Evolutionary conservation across 129 eudicot genomes (phyloP).

Genomic region (Apium graveolens): DNA sequence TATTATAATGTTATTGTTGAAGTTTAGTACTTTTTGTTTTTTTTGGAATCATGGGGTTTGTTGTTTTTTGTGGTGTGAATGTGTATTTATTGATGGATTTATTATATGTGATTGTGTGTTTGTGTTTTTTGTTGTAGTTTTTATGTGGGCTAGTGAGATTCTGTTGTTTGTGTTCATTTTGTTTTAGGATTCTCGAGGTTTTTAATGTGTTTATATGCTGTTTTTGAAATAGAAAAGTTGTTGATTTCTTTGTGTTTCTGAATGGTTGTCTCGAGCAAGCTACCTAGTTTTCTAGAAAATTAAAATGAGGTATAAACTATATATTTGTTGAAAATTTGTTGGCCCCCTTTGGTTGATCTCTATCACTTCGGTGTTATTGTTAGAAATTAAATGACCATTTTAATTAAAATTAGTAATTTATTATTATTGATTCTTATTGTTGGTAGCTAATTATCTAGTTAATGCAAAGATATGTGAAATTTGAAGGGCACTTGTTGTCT

Average conservation of each 20-base stretch:
- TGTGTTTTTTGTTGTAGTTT: neutral
- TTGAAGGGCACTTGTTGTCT: neutral
- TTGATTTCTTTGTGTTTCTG: neutral
- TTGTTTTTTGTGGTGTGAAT: neutral
- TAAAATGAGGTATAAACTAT: neutral
- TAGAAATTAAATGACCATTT: neutral
- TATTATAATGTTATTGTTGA: neutral
- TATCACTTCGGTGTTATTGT: too few species aligned
- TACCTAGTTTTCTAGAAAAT: neutral
- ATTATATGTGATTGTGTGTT: neutral
- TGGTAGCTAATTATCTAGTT: neutral
- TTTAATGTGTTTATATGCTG: neutral
- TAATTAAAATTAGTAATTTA: neutral
- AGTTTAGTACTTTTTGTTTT: neutral
- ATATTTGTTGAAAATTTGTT: neutral
- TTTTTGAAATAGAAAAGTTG: neutral
- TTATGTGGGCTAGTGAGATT: neutral
- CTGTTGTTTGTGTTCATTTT: neutral
- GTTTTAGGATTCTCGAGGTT: neutral
- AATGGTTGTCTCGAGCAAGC: neutral
- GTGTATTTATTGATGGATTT: neutral
- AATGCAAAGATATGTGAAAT: neutral
- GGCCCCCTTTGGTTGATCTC: neutral
- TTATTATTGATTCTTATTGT: neutral
- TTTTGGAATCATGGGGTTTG: neutral